Evolutionary conservation across 2,329 filamentous ascomycete genomes (phyloP).

Genomic region (Elsinoe perseae): DNA sequence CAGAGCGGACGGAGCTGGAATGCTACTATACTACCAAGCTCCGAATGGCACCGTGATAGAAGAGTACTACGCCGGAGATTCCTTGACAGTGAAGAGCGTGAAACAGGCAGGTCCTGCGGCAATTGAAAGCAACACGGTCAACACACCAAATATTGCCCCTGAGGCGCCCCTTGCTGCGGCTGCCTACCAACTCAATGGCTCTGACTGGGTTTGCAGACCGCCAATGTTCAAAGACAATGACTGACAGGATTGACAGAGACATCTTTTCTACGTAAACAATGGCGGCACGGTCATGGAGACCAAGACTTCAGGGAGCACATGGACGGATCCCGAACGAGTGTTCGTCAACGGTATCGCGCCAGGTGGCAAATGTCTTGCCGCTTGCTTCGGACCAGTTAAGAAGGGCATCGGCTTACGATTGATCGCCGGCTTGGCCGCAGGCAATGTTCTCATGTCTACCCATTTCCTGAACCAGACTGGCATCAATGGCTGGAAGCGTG

Average conservation of each 20-base stretch:
- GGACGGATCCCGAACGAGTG: not conserved
- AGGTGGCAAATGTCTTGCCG: not conserved
- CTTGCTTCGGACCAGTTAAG: not conserved
- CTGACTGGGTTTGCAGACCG: not conserved
- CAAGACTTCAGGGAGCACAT: not conserved
- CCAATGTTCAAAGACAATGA: not conserved
- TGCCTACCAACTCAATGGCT: slow-evolving; percentile 1
- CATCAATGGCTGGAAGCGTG: slow-evolving; percentile 2
- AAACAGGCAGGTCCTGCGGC: not conserved
- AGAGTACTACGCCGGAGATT: not conserved
- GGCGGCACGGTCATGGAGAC: not conserved
- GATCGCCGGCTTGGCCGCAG: not conserved
- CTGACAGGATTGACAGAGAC: not conserved
- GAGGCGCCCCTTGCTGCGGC: not conserved
- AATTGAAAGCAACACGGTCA: not conserved
- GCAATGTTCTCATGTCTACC: not conserved
- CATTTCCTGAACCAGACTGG: not conserved
- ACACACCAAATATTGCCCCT: not conserved
- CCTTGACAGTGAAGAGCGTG: slow-evolving; percentile 3
- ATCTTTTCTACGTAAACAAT: slow-evolving; percentile 7
- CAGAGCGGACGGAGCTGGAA: slow-evolving; percentile 4
- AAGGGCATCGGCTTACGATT: not conserved
- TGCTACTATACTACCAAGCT: slow-evolving; percentile 9
- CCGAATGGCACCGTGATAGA: slow-evolving; percentile 8
- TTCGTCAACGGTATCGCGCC: not conserved